Evolutionary conservation across 139 green algal genomes (phyloP), one percentile per base, ranked within the genome.

Genomic region (Pleodorina starrii): DNA sequence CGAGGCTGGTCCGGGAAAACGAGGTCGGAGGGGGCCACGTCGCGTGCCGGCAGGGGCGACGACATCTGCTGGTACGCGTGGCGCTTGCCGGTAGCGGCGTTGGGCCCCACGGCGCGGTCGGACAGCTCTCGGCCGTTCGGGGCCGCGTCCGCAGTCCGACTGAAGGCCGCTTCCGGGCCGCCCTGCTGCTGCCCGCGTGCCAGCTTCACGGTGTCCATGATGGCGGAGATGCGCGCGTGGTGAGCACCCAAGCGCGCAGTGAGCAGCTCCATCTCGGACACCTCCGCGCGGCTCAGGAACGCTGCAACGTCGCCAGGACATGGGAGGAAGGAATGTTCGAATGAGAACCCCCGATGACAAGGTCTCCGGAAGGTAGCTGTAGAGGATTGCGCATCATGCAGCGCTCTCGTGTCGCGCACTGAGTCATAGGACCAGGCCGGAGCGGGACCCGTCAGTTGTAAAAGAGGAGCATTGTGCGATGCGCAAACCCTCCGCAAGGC

Each of bases 261-360:
- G 3, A 86, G 79, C 38, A 86, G 57, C 57, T 86, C 50, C 79
- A 86, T 63, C 79, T 86, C 79, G 16, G 79, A 27, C 7, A 63
- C 38, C 79, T 86, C 79, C 5, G 79, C 38, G 17, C 57, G 79
- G 14, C 27, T 86, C 14, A 86, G 79, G 21, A 19, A n/a, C 25
- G 19, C 79, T 86, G 79, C 17, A 43, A 25, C 25, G 19, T 57
- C 75, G 79, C 17, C 23, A 25, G 29, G 54, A 66, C 21, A 66
- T 25, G 54, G 54, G 5, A 25, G 54, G 21, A 4, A 66, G 54
- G 54, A 25, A 21, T 7, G 54, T 66, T 66, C 25, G 54, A 66
- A n/a, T n/a, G n/a, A n/a, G n/a, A n/a, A n/a, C n/a, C n/a, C n/a
- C n/a, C n/a, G n/a, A n/a, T n/a, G n/a, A n/a, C n/a, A n/a, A n/a